Base-by-base conservation (phyloP, 202 grass and related monocot genomes). In the Zoysia matrella region DNA sequence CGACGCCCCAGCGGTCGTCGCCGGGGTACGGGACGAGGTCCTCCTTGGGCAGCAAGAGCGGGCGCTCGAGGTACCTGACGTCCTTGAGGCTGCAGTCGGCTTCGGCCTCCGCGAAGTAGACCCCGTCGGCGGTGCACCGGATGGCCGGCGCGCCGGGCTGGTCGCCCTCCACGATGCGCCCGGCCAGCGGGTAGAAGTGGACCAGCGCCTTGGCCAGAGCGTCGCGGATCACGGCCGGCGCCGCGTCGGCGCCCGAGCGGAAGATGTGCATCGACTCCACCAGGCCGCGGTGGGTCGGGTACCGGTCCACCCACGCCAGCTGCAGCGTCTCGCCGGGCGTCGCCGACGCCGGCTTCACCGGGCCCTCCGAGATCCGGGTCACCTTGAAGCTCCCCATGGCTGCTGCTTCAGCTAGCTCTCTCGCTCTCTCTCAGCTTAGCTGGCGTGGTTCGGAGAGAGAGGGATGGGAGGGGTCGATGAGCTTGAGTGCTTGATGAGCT, bases 231-330 rank as follows among this genome's bases (percentile, higher is more conserved):
- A 86, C 84, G 47, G 4, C 92, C 4, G 85, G 79, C 0, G 85
- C 89, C 4, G 69, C 81, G 63, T 91, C 91, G 3, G 86, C 60
- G 77, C 89, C 94, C 0, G 88, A 84, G 2, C 65, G 79, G 84
- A 89, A 98, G 82, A 98, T 90, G 82, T 98, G 95, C 88, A 98
- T 91, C 64, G 95, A 98, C 84, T 98, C 95, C 68, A 98, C 95
- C 41, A 98, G 82, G 11, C 95, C 95, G 0, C 95, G 95, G 77
- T 97, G 94, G 22, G 94, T 97, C 66, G 94, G 91, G 84, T 97
- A 97, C 63, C 94, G 82, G 75, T 93, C 94, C 48, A 97, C 86
- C 94, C 94, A 97, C 3, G 86, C 94, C 55, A 97, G 86, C 41
- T 89, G 84, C 46, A 97, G 89, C 57, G 84, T 91, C 56, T 90